phyloP scores from a whole-genome alignment of 73 alveolate species.

The Symbiodinium pilosum region DNA sequence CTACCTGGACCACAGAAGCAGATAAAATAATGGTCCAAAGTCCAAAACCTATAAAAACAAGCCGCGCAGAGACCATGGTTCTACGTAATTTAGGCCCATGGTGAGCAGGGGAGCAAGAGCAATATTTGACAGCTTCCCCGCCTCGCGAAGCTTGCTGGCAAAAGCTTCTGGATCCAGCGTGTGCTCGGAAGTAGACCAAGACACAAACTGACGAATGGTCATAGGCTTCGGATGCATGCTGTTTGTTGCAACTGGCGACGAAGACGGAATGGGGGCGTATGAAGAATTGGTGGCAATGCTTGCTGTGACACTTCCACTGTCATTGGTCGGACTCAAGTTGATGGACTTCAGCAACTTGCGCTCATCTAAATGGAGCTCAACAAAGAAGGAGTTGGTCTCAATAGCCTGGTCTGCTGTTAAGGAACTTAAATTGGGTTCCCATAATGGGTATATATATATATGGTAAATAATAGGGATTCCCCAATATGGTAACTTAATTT shows the following conservation, averaged over 20 bases:
- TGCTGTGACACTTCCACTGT: not conserved
- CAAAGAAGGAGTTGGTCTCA: constrained; percentile 36
- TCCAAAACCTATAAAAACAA: too few relatives aligned
- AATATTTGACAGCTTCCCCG: not conserved
- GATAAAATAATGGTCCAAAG: too few relatives aligned
- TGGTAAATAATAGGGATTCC: too few relatives aligned
- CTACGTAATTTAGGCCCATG: too few relatives aligned
- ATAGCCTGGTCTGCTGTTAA: too few relatives aligned
- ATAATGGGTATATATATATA: too few relatives aligned
- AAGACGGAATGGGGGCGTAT: not conserved
- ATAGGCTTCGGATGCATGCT: not conserved
- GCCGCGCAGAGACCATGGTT: not conserved
- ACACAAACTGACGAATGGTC: not conserved
- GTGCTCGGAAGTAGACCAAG: not conserved
- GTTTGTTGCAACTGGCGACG: too few relatives aligned
- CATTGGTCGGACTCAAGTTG: not conserved
- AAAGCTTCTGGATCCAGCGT: not conserved
- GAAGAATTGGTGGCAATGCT: not conserved
- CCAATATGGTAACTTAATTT: too few relatives aligned
- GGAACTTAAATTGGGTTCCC: too few relatives aligned
- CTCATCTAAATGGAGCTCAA: not conserved
- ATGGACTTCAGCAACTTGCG: not conserved
- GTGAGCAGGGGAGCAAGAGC: too few relatives aligned
- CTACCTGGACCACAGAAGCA: too few relatives aligned
- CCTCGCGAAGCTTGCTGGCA: not conserved